Evolutionary conservation across 2,329 filamentous ascomycete genomes (phyloP).

Genomic region (Exophiala spinifera): DNA sequence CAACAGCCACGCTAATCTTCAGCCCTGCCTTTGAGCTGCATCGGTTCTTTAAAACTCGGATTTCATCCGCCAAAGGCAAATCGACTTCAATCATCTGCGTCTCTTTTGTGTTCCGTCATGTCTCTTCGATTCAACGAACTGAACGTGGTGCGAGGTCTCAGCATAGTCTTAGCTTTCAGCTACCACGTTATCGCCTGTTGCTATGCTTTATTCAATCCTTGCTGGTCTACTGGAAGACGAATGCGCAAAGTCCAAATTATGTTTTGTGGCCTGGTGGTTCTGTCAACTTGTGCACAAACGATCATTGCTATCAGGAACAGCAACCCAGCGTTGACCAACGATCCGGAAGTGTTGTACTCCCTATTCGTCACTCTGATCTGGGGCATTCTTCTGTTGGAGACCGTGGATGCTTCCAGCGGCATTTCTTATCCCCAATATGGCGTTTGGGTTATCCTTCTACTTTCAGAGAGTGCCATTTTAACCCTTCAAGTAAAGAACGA

Average conservation of each 20-base stretch:
- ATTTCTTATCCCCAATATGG: slow-evolving; percentile 64
- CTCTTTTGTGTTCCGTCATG: background rate
- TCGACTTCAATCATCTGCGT: background rate
- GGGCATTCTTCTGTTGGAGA: slow-evolving; percentile 56
- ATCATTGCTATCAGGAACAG: slow-evolving; percentile 6
- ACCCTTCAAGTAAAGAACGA: background rate
- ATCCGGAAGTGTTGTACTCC: slow-evolving; percentile 17
- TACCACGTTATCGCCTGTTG: slow-evolving; percentile 8
- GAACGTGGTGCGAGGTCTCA: slow-evolving; percentile 5
- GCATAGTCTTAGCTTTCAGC: background rate
- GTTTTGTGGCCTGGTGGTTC: background rate
- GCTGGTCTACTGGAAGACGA: background rate
- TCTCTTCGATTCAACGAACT: background rate
- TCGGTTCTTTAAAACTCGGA: background rate
- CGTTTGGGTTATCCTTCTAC: slow-evolving; percentile 58
- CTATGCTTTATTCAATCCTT: background rate
- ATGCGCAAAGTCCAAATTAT: slow-evolving; percentile 6
- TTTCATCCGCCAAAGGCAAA: background rate
- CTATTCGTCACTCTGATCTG: slow-evolving; percentile 40
- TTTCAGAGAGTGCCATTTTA: slow-evolving; percentile 47
- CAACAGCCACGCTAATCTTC: background rate
- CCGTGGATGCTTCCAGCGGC: slow-evolving; percentile 50
- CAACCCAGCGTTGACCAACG: background rate
- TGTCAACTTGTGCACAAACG: slow-evolving; percentile 4
- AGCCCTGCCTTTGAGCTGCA: background rate